Conservation (phyloP, 1,284 basidiomycete species). For the Ustilago sp. region DNA sequence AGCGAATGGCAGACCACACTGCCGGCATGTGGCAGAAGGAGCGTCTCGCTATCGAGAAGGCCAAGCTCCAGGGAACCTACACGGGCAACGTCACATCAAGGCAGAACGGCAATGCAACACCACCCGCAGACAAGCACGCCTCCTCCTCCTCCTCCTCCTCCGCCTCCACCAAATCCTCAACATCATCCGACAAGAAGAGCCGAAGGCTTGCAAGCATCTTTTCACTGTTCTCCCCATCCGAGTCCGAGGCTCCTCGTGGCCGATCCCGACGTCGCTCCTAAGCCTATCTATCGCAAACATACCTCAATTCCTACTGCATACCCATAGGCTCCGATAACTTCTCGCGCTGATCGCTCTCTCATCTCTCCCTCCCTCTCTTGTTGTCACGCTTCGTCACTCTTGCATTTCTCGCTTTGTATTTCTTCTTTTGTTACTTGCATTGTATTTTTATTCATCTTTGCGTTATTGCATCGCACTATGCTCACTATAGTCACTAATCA, state of each 20-base stretch:
- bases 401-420: background rate
- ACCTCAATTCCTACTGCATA: background rate
- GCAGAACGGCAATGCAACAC: constrained; percentile 42
- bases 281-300: background rate
- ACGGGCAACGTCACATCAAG: constrained; percentile 36
- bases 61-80: constrained; percentile 46
- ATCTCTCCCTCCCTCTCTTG: background rate
- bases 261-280: constrained; percentile 9
- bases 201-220: constrained; percentile 7
- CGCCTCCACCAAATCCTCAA: background rate
- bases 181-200: constrained; percentile 11
- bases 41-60: constrained; percentile 47
- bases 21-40: constrained; percentile 48
- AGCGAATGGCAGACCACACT: constrained; percentile 37
- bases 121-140: constrained; percentile 11
- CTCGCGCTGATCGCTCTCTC: constrained; percentile 7
- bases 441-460: constrained; percentile 23
- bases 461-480: background rate
- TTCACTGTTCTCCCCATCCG: constrained; percentile 11
- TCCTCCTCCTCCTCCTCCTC: background rate
- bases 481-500: background rate
- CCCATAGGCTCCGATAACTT: constrained; percentile 1
- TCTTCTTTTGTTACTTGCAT: constrained; percentile 18
- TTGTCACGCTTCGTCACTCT: constrained; percentile 8
- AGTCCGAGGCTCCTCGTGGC: background rate